Percentiles rank a stretch among this genome's conserved stretches.
These are phyloP conservation scores for Sclerotinia trifoliorum DNA, from an alignment of 2,329 filamentous ascomycete genomes.

Conservation along the genomic window DNA sequence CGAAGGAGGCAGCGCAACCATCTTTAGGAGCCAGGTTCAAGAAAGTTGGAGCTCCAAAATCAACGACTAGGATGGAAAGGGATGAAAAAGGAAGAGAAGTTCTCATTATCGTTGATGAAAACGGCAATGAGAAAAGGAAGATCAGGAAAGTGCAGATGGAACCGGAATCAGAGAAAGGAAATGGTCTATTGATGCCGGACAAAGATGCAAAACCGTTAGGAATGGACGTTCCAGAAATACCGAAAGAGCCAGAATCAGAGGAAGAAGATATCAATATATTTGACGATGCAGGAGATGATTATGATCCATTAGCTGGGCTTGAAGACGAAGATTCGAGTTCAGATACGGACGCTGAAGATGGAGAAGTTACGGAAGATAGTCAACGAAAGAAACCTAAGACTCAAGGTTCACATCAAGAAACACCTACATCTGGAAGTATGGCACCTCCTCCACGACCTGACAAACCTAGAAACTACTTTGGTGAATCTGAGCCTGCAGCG, in stretches of 20 bases:
- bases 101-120: constrained; percentile 63
- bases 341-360: constrained; percentile 46
- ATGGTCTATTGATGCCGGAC: constrained; percentile 51
- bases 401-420: constrained; percentile 19
- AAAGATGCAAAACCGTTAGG: constrained; percentile 58
- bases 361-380: constrained; percentile 42
- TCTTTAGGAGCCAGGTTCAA: constrained; percentile 60
- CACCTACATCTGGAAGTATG: constrained; percentile 41
- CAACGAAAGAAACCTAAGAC: constrained; percentile 26
- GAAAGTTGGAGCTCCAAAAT: constrained; percentile 58
- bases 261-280: constrained; percentile 64
- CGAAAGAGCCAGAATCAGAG: constrained; percentile 49
- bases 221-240: constrained; percentile 63
- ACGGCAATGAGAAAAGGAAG: constrained; percentile 65
- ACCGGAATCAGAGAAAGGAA: constrained; percentile 42
- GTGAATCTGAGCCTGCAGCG: constrained; percentile 52
- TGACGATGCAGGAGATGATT: constrained; percentile 63
- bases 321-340: constrained; percentile 42
- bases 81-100: constrained; percentile 62
- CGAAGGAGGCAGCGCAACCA: constrained; percentile 52
- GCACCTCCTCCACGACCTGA: constrained; percentile 47
- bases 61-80: constrained; percentile 58
- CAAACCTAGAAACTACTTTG: constrained; percentile 59
- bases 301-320: constrained; percentile 63
- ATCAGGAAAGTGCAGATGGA: constrained; percentile 53